Evolutionary conservation across 441 rosid genomes (phyloP).

Genomic region (Aquilaria agallochum): DNA sequence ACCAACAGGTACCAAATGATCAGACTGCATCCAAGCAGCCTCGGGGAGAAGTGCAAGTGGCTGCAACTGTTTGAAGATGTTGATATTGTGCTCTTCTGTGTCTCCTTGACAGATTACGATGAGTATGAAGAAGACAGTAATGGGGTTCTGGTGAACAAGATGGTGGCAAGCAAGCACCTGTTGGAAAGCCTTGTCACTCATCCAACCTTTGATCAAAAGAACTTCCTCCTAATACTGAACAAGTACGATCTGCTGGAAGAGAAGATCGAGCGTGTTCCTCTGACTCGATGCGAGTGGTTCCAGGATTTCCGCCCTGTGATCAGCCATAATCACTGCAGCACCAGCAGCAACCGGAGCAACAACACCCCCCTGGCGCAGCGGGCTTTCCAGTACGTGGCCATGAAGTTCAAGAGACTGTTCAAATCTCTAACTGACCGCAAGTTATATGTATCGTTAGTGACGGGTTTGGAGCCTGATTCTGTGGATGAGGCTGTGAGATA

Average conservation of each 20-base stretch:
- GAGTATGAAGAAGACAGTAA: conserved; percentile 34
- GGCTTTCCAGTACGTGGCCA: conserved; percentile 51
- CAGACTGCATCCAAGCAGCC: conserved; percentile 50
- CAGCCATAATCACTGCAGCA: conserved; percentile 33
- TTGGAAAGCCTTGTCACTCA: conserved; percentile 43
- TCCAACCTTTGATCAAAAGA: conserved; percentile 39
- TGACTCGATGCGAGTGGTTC: conserved; percentile 57
- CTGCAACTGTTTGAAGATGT: conserved; percentile 63
- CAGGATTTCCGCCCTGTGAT: conserved; percentile 49
- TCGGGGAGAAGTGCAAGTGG: conserved; percentile 60
- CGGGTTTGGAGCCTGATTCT: conserved; percentile 44
- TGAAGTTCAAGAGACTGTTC: conserved; percentile 53
- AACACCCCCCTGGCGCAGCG: conserved; percentile 42
- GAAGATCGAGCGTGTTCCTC: conserved; percentile 45
- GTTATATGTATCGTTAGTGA: conserved; percentile 42
- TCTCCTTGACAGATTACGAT: conserved; percentile 47
- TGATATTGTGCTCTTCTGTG: conserved; percentile 45
- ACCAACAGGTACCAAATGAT: conserved; percentile 55
- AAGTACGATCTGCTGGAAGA: conserved; percentile 57
- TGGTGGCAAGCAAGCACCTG: conserved; percentile 50
- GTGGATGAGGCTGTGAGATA: conserved; percentile 48
- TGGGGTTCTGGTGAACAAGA: conserved; percentile 49
- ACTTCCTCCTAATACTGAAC: conserved; percentile 53
- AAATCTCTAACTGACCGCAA: conserved; percentile 34
- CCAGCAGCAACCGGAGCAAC: conserved; percentile 16